These are phyloP conservation scores for Podaxis sp. DNA, from an alignment of 768 basidiomycete species.

Conservation along the genomic window DNA sequence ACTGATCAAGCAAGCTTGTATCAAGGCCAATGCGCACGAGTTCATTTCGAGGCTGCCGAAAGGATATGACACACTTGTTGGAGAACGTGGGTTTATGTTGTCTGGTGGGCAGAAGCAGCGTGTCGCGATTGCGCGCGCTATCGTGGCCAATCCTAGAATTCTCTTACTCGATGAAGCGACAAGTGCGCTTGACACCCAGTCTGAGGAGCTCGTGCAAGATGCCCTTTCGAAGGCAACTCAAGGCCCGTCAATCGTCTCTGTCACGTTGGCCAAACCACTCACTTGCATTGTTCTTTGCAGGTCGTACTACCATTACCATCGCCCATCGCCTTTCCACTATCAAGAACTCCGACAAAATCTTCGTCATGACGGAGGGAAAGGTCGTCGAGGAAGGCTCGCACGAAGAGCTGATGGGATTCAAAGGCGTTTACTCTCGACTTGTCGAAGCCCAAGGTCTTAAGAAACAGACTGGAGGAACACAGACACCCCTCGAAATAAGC, in stretches of 20 bases:
- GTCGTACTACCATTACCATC: constrained; percentile 70
- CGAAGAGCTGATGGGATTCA: constrained; percentile 52
- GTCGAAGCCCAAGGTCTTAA: constrained; percentile 65
- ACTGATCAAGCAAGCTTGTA: constrained; percentile 71
- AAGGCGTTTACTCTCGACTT: constrained; percentile 62
- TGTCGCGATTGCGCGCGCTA: constrained; percentile 77
- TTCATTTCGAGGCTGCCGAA: constrained; percentile 70
- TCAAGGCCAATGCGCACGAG: constrained; percentile 78
- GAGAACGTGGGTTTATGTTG: constrained; percentile 77
- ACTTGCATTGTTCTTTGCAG: constrained; percentile 16
- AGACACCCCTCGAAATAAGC: neutral
- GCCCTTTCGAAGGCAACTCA: constrained; percentile 75
- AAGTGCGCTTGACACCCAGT: constrained; percentile 75
- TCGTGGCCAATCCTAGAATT: constrained; percentile 76
- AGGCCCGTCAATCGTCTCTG: constrained; percentile 36
- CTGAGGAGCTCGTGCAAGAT: constrained; percentile 78
- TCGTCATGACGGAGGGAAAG: constrained; percentile 77
- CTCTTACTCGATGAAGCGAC: constrained; percentile 80
- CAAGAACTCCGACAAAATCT: constrained; percentile 71
- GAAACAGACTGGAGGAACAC: neutral
- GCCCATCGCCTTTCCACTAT: constrained; percentile 73
- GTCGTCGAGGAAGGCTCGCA: constrained; percentile 77
- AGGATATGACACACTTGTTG: constrained; percentile 78
- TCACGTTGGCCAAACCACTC: constrained; percentile 38
- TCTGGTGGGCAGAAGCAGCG: constrained; percentile 81